phyloP scores from a whole-genome alignment of 2,329 filamentous ascomycete genomes.

The Apiospora hydei region DNA sequence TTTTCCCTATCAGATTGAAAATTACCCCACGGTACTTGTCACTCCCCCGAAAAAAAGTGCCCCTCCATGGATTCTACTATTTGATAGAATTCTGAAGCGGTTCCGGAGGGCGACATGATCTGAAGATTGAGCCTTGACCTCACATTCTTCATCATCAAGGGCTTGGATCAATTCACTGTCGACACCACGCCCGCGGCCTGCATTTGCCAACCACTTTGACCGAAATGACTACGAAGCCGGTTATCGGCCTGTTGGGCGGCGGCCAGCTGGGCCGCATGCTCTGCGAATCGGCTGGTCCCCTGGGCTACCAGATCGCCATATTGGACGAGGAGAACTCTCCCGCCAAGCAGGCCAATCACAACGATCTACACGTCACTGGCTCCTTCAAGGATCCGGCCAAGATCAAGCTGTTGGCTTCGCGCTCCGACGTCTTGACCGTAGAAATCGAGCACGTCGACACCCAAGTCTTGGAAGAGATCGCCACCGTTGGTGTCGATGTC shows the following conservation, averaged over 20 bases:
- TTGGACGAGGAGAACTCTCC: slow-evolving; percentile 80
- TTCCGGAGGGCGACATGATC: neutral
- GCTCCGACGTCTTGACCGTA: slow-evolving; percentile 84
- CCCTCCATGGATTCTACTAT: neutral
- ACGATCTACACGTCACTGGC: slow-evolving; percentile 77
- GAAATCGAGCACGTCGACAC: slow-evolving; percentile 97
- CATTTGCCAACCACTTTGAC: neutral
- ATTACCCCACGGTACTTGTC: slow-evolving; percentile 8
- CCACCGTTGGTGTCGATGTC: slow-evolving; percentile 66
- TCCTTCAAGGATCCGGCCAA: slow-evolving; percentile 86
- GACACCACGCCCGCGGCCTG: neutral
- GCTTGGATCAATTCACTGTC: neutral
- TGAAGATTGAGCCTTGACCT: neutral
- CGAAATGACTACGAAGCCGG: slow-evolving; percentile 10
- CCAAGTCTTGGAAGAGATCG: slow-evolving; percentile 85
- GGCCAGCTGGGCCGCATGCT: slow-evolving; percentile 94
- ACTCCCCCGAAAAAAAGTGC: neutral
- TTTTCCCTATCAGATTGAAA: neutral
- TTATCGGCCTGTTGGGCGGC: slow-evolving; percentile 18
- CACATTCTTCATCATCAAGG: neutral
- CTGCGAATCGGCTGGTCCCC: slow-evolving; percentile 77
- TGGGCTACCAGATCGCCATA: slow-evolving; percentile 81
- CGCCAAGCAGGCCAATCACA: slow-evolving; percentile 85
- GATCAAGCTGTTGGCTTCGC: slow-evolving; percentile 78
- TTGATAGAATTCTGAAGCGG: neutral